Conservation (phyloP, 2,329 filamentous ascomycete species). For the Sporothrix globosa region DNA sequence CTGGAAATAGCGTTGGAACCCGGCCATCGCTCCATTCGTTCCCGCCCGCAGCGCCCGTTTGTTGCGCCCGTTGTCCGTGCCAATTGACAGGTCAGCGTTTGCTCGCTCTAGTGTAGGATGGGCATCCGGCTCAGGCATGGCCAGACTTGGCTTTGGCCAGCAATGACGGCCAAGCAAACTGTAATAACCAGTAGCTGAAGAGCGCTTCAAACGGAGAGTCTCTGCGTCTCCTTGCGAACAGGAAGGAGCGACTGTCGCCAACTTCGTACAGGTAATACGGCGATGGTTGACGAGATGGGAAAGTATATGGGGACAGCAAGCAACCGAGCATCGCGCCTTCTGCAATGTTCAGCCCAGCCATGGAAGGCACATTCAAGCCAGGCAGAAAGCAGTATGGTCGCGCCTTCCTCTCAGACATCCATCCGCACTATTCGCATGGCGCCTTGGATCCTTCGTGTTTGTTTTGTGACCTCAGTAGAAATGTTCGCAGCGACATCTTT, state of each 20-base stretch:
- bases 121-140: conserved; percentile 4
- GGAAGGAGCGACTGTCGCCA: neutral
- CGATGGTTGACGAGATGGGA: too few relatives aligned
- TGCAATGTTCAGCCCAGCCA: neutral
- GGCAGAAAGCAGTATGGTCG: conserved; percentile 18
- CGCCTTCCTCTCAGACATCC: conserved; percentile 8
- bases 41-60: conserved; percentile 23
- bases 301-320: too few relatives aligned
- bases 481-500: neutral
- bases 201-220: neutral
- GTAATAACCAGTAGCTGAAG: neutral
- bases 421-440: neutral
- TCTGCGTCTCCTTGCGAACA: neutral
- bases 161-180: neutral
- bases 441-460: conserved; percentile 2
- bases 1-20: conserved; percentile 5
- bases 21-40: conserved; percentile 25
- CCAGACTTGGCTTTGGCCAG: neutral
- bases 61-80: conserved; percentile 25
- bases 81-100: conserved; percentile 25
- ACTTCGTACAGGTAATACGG: too few relatives aligned
- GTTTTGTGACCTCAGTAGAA: neutral
- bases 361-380: conserved; percentile 20
- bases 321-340: conserved; percentile 4
- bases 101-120: conserved; percentile 11